Evolutionary conservation across 2,329 filamentous ascomycete species (phyloP).

Genomic region (Penicillium sp.): DNA sequence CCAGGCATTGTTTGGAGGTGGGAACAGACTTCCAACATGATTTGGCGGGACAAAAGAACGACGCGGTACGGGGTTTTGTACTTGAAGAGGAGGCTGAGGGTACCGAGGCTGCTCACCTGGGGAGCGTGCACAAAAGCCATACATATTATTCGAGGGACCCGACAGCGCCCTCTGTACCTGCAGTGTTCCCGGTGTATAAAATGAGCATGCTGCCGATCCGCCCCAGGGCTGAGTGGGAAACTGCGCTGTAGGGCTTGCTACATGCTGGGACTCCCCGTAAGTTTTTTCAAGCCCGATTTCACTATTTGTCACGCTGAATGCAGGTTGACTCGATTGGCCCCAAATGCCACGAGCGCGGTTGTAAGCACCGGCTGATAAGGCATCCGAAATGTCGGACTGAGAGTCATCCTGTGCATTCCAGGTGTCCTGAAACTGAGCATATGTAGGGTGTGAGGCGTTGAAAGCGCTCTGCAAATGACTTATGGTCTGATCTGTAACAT

Average conservation of each 20-base stretch:
- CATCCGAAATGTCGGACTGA: slow-evolving; percentile 50
- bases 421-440: slow-evolving; percentile 45
- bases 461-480: slow-evolving; percentile 57
- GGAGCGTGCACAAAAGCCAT: slow-evolving; percentile 34
- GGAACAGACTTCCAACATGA: slow-evolving; percentile 38
- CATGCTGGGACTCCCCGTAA: slow-evolving; percentile 29
- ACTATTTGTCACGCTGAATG: slow-evolving; percentile 32
- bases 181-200: slow-evolving; percentile 25
- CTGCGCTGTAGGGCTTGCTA: slow-evolving; percentile 26
- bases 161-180: slow-evolving; percentile 41
- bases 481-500: slow-evolving; percentile 57
- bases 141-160: slow-evolving; percentile 33
- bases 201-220: slow-evolving; percentile 23
- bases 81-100: slow-evolving; percentile 24
- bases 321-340: slow-evolving; percentile 29
- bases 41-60: slow-evolving; percentile 37
- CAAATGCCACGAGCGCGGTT: slow-evolving; percentile 43
- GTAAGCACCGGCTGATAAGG: slow-evolving; percentile 46
- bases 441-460: slow-evolving; percentile 53
- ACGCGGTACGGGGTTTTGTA: slow-evolving; percentile 27
- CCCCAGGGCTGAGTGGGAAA: slow-evolving; percentile 39
- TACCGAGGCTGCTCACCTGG: slow-evolving; percentile 36
- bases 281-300: slow-evolving; percentile 31
- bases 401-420: slow-evolving; percentile 52
- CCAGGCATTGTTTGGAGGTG: slow-evolving; percentile 39